These are phyloP conservation scores for Nitzschia sp. DNA, from an alignment of 108 stramenopile species.

Conservation along the genomic window DNA sequence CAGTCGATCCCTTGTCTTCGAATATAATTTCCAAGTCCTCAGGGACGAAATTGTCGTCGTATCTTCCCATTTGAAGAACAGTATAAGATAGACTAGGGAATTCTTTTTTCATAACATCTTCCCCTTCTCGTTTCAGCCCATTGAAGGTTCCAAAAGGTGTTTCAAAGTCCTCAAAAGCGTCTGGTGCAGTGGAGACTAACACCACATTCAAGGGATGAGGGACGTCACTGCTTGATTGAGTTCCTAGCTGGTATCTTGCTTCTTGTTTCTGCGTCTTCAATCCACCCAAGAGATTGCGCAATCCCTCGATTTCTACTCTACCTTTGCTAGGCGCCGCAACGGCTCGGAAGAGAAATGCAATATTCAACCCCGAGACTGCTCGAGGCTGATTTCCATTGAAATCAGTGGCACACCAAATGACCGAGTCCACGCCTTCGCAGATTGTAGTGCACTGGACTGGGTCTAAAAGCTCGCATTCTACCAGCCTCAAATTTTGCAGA, in stretches of 20 bases:
- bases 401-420: conserved; percentile 84
- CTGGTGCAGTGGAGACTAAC: conserved; percentile 62
- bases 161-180: conserved; percentile 71
- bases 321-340: conserved; percentile 76
- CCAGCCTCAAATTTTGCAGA: conserved; percentile 72
- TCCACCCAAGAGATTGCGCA: conserved; percentile 71
- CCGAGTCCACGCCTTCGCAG: conserved; percentile 65
- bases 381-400: conserved; percentile 80
- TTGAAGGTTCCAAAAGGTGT: conserved; percentile 82
- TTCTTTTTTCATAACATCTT: conserved; percentile 39
- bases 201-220: conserved; percentile 59
- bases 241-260: conserved; percentile 24
- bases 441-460: conserved; percentile 74
- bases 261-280: conserved; percentile 31
- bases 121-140: conserved; percentile 74
- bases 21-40: conserved; percentile 59
- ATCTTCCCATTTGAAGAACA: conserved; percentile 69
- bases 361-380: conserved; percentile 65
- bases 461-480: conserved; percentile 81
- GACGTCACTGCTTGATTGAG: background rate
- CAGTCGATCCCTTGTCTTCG: conserved; percentile 17
- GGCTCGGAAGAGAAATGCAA: conserved; percentile 82
- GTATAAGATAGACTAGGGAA: conserved; percentile 41
- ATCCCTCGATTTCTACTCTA: conserved; percentile 82
- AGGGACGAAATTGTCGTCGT: conserved; percentile 76